Evolutionary conservation across 768 basidiomycete genomes (phyloP).

Genomic region (Paxillus involutus): DNA sequence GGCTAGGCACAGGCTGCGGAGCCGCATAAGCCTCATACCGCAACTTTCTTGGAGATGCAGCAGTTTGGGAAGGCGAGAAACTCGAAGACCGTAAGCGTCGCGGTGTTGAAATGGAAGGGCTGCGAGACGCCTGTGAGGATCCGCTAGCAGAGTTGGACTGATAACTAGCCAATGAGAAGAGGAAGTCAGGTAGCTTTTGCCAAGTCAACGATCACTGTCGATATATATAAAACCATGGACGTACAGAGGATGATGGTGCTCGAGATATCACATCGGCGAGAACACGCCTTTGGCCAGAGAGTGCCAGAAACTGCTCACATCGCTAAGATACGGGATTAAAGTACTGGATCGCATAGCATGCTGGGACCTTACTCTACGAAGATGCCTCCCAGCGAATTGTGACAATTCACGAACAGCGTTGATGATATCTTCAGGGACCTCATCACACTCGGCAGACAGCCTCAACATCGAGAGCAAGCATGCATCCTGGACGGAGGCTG

Average conservation of each 20-base stretch:
- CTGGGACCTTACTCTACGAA: slow-evolving; percentile 50
- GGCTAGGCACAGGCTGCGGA: slow-evolving; percentile 51
- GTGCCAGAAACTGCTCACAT: slow-evolving; percentile 63
- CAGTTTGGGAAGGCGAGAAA: slow-evolving; percentile 23
- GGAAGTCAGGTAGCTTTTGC: slow-evolving; percentile 70
- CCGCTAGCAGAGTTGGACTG: slow-evolving; percentile 10
- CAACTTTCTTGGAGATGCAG: slow-evolving; percentile 45
- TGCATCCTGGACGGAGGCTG: slow-evolving; percentile 74
- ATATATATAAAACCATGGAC: slow-evolving; percentile 17
- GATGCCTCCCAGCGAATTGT: slow-evolving; percentile 48
- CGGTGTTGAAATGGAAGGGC: slow-evolving; percentile 3
- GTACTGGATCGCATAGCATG: neutral
- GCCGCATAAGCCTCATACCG: slow-evolving; percentile 72
- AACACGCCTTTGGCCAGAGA: slow-evolving; percentile 43
- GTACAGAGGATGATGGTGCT: slow-evolving; percentile 58
- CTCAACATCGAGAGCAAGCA: slow-evolving; percentile 73
- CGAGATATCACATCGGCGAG: slow-evolving; percentile 48
- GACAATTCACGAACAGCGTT: slow-evolving; percentile 43
- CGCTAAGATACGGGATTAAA: slow-evolving; percentile 44
- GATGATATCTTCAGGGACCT: slow-evolving; percentile 47
- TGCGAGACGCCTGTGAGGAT: slow-evolving; percentile 9
- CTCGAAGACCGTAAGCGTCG: slow-evolving; percentile 16
- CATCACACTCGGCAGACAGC: slow-evolving; percentile 56
- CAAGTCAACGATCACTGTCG: slow-evolving; percentile 4
- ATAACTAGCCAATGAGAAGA: slow-evolving; percentile 46